A percentile compares a stretch with the other conserved stretches of the same genome.
phyloP scores from a whole-genome alignment of 768 basidiomycete genomes.

The Pleurotus cornucopiae region DNA sequence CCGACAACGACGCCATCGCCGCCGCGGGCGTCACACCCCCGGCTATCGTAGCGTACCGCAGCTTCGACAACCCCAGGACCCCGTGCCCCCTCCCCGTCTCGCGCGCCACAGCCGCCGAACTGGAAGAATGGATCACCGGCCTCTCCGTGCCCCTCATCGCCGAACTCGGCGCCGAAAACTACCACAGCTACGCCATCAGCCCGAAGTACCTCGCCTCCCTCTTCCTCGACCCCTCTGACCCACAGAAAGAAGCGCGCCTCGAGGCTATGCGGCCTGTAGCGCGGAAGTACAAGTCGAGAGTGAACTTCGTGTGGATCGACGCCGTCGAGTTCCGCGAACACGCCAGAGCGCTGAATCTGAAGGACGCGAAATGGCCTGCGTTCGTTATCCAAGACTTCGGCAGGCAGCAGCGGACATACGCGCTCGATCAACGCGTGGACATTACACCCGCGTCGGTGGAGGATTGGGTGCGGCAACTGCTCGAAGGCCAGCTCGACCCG shows the following conservation, averaged over 20 bases:
- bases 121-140: conserved; percentile 76
- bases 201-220: conserved; percentile 89
- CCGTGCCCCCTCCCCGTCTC: conserved; percentile 63
- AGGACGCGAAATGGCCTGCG: conserved; percentile 82
- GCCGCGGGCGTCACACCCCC: conserved; percentile 76
- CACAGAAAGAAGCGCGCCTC: conserved; percentile 52
- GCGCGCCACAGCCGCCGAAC: conserved; percentile 51
- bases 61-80: conserved; percentile 79
- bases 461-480: conserved; percentile 58
- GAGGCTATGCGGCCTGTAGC: conserved; percentile 74
- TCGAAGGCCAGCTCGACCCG: conserved; percentile 71
- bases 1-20: conserved; percentile 63
- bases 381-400: conserved; percentile 88
- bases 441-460: conserved; percentile 54
- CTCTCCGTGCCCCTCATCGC: conserved; percentile 86
- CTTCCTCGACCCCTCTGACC: conserved; percentile 79
- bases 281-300: conserved; percentile 70
- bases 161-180: conserved; percentile 94
- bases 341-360: conserved; percentile 88
- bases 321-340: conserved; percentile 82
- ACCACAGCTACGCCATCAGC: conserved; percentile 75
- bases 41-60: conserved; percentile 86
- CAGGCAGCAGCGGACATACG: conserved; percentile 82
- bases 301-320: conserved; percentile 99
- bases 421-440: conserved; percentile 65